phyloP scores from a whole-genome alignment of 257 asterid species.

The Gentiana dahurica region DNA sequence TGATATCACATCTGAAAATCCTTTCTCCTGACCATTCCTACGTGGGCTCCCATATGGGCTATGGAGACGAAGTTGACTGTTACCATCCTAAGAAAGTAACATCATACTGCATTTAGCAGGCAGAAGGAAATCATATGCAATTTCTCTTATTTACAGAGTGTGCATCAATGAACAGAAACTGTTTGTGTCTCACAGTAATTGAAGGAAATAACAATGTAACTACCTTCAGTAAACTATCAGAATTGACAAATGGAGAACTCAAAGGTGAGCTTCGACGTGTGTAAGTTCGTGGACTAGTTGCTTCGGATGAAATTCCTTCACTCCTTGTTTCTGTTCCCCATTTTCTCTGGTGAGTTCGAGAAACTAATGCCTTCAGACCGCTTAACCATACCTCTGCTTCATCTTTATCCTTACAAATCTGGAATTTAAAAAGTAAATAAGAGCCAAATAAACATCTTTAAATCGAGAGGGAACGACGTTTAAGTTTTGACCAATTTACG shows the following conservation, averaged over 20 bases:
- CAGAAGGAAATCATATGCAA: constrained; percentile 4
- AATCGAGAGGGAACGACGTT: too few relatives aligned
- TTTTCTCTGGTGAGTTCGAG: constrained; percentile 73
- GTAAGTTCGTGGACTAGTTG: constrained; percentile 78
- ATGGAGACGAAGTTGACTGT: constrained; percentile 58
- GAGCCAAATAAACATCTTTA: too few relatives aligned
- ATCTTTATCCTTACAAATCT: constrained; percentile 97
- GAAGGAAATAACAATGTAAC: constrained; percentile 9
- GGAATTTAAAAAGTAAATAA: background rate
- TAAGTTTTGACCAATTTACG: too few relatives aligned
- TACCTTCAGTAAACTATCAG: constrained; percentile 75
- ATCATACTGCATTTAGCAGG: constrained; percentile 16
- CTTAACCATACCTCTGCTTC: constrained; percentile 99
- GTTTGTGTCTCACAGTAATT: constrained; percentile 6
- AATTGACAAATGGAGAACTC: constrained; percentile 77
- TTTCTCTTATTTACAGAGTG: background rate
- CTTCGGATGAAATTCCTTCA: constrained; percentile 86
- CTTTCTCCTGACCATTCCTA: constrained; percentile 58
- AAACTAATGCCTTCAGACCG: constrained; percentile 83
- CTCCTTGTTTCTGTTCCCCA: constrained; percentile 86
- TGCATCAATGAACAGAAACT: background rate
- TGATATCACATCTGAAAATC: constrained; percentile 60
- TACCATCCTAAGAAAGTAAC: constrained; percentile 50
- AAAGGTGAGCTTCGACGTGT: constrained; percentile 84
- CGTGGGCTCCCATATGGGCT: constrained; percentile 90